phyloP scores from a whole-genome alignment of 2,329 filamentous ascomycete species.

The Neonectria faginata region DNA sequence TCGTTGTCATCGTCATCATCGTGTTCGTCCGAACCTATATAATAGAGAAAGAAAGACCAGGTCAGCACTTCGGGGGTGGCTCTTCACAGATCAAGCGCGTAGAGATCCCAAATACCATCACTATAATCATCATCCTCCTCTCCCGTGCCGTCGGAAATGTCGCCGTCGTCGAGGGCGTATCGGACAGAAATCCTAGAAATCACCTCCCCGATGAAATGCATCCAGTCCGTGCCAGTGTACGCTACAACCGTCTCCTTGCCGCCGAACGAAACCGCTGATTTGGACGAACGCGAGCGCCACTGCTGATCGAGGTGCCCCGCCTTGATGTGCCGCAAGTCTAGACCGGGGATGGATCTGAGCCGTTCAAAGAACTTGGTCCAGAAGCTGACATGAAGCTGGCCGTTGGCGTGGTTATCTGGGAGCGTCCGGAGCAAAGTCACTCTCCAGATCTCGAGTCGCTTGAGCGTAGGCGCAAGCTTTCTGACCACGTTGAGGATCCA shows the following conservation, averaged over 20 bases:
- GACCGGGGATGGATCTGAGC: slow-evolving; percentile 47
- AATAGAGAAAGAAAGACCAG: neutral
- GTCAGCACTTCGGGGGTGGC: slow-evolving; percentile 32
- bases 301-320: slow-evolving; percentile 47
- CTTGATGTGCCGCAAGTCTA: slow-evolving; percentile 51
- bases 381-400: slow-evolving; percentile 45
- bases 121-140: slow-evolving; percentile 36
- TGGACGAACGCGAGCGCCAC: slow-evolving; percentile 32
- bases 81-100: slow-evolving; percentile 42
- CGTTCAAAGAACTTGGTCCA: slow-evolving; percentile 55
- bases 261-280: slow-evolving; percentile 31
- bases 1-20: slow-evolving; percentile 11
- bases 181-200: slow-evolving; percentile 35
- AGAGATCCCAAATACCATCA: slow-evolving; percentile 47
- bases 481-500: slow-evolving; percentile 51
- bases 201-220: slow-evolving; percentile 50
- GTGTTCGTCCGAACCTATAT: slow-evolving; percentile 26
- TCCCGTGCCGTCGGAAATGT: slow-evolving; percentile 14
- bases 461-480: slow-evolving; percentile 59
- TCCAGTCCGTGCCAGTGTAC: slow-evolving; percentile 53
- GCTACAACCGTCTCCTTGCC: slow-evolving; percentile 17
- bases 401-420: slow-evolving; percentile 14
- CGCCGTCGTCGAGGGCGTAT: slow-evolving; percentile 23
- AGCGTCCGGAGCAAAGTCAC: slow-evolving; percentile 47
- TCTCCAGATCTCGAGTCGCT: slow-evolving; percentile 59